A percentile compares a stretch with the other conserved stretches of the same genome.
Evolutionary conservation across 352 stramenopile species (phyloP).

Genomic region (Pythium aquatile): DNA sequence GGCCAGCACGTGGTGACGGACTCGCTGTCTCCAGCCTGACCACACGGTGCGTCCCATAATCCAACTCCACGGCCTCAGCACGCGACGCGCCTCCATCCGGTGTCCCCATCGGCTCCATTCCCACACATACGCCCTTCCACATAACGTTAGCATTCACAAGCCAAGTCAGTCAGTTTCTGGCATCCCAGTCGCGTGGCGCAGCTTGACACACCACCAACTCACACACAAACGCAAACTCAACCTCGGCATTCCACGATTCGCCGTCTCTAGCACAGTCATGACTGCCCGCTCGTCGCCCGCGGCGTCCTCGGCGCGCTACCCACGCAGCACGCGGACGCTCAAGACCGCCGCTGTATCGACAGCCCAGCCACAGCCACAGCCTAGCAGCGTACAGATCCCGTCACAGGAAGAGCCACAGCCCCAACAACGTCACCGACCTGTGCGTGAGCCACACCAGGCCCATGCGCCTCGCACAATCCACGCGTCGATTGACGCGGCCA

Average conservation of each 20-base stretch:
- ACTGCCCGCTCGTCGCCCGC: neutral
- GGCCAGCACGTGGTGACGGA: neutral
- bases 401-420: neutral
- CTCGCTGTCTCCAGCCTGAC: neutral
- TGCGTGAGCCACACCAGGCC: neutral
- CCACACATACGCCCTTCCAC: neutral
- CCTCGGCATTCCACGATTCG: neutral
- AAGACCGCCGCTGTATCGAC: neutral
- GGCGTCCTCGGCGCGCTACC: neutral
- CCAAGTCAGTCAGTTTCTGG: too few relatives aligned
- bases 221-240: too few relatives aligned
- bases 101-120: neutral
- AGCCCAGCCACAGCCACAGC: neutral
- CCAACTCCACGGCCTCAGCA: neutral
- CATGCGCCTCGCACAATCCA: neutral
- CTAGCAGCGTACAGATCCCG: neutral
- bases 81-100: slow-evolving; percentile 5
- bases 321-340: neutral
- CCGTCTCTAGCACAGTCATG: neutral
- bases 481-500: neutral
- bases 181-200: neutral
- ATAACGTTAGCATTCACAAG: neutral
- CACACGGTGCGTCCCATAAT: neutral
- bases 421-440: neutral
- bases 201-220: too few relatives aligned